These are phyloP conservation scores for Ambrosia trifida DNA, from an alignment of 129 eudicot genomes.

Conservation along the genomic window DNA sequence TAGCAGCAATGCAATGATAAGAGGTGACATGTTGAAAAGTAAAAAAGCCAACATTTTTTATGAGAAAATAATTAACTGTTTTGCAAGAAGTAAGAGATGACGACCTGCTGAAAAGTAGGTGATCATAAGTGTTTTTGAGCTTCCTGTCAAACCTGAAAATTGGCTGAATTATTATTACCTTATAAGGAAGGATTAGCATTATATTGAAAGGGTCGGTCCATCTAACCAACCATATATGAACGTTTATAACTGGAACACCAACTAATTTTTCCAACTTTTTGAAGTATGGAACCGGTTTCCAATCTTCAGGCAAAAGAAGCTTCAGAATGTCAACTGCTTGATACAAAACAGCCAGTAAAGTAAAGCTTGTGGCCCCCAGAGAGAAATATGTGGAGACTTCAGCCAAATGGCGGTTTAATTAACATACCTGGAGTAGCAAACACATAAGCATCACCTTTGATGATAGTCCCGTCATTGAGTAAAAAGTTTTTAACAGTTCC, in stretches of 20 bases:
- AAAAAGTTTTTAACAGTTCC: slow-evolving; percentile 70
- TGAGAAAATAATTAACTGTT: neutral
- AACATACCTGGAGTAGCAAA: slow-evolving; percentile 83
- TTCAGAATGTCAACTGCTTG: slow-evolving; percentile 88
- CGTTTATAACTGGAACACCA: slow-evolving; percentile 98
- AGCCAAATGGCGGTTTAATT: neutral
- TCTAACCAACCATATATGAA: slow-evolving; percentile 99
- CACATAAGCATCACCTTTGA: slow-evolving; percentile 91
- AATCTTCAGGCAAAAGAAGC: slow-evolving; percentile 94
- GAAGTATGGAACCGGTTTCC: slow-evolving; percentile 92
- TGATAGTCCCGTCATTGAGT: slow-evolving; percentile 58
- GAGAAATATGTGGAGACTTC: neutral
- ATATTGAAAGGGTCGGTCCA: slow-evolving; percentile 9
- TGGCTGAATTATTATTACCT: slow-evolving; percentile 2
- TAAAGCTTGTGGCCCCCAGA: slow-evolving; percentile 3
- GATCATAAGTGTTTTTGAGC: slow-evolving; percentile 84
- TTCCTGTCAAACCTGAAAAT: slow-evolving; percentile 97
- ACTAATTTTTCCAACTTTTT: slow-evolving; percentile 90
- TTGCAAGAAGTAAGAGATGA: slow-evolving; percentile 27
- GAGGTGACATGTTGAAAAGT: neutral
- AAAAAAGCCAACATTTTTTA: slow-evolving; percentile 22
- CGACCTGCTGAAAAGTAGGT: slow-evolving; percentile 89
- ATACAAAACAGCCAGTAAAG: slow-evolving; percentile 36
- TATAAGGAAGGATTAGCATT: slow-evolving; percentile 12
- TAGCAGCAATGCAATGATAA: slow-evolving; percentile 2